phyloP scores from a whole-genome alignment of 2,329 filamentous ascomycete species.

The Septoria petroselini region DNA sequence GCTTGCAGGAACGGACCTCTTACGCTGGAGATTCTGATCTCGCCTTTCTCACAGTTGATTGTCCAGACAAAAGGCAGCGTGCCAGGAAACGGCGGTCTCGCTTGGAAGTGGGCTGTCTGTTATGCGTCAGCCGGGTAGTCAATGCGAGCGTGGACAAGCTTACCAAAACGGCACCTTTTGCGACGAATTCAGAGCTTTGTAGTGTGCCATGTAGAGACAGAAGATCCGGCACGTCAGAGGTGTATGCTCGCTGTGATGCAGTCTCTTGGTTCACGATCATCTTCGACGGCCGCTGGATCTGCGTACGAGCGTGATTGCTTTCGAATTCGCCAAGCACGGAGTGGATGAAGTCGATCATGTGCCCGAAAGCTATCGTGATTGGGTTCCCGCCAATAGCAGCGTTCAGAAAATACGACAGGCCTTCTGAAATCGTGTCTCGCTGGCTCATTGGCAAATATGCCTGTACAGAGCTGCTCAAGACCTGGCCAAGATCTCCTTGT shows the following conservation, averaged over 20 bases:
- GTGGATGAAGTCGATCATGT: slow-evolving; percentile 30
- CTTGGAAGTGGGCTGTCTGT: slow-evolving; percentile 21
- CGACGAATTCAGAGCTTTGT: slow-evolving; percentile 13
- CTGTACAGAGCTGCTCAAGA: slow-evolving; percentile 33
- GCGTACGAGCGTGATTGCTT: slow-evolving; percentile 20
- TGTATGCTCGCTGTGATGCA: slow-evolving; percentile 6
- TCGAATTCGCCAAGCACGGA: slow-evolving; percentile 28
- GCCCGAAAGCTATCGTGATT: slow-evolving; percentile 28
- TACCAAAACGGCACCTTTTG: slow-evolving; percentile 22
- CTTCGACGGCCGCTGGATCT: slow-evolving; percentile 26
- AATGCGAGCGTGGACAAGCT: not conserved
- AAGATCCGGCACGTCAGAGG: slow-evolving; percentile 30
- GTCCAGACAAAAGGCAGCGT: slow-evolving; percentile 27
- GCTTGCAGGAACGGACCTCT: slow-evolving; percentile 23
- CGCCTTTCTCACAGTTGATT: slow-evolving; percentile 30
- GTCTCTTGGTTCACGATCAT: slow-evolving; percentile 16
- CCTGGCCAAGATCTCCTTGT: slow-evolving; percentile 45
- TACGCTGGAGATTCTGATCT: slow-evolving; percentile 25
- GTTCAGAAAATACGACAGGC: slow-evolving; percentile 28
- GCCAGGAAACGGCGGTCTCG: slow-evolving; percentile 27
- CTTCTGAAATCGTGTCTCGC: slow-evolving; percentile 24
- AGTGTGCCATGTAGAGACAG: slow-evolving; percentile 28
- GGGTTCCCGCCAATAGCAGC: slow-evolving; percentile 29
- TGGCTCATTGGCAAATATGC: slow-evolving; percentile 10
- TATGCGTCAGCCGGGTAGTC: not conserved